phyloP scores from a whole-genome alignment of 108 stramenopile species.

The Fragilaria crotonensis region DNA sequence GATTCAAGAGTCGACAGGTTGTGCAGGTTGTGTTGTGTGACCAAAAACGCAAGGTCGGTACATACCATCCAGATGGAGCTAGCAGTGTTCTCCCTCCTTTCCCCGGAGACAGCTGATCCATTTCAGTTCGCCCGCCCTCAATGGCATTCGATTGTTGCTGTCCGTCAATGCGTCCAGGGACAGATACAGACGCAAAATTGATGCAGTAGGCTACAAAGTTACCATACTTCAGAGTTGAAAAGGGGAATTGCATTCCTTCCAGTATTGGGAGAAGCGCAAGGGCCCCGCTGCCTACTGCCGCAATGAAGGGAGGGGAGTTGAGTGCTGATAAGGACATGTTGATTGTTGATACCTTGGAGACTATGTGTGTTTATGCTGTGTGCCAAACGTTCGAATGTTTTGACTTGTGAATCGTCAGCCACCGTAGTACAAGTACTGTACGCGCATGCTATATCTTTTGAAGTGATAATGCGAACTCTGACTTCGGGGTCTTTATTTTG shows the following conservation, averaged over 20 bases:
- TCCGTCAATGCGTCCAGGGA: slow-evolving; percentile 57
- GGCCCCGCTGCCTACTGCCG: slow-evolving; percentile 28
- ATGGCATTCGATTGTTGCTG: slow-evolving; percentile 17
- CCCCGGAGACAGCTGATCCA: slow-evolving; percentile 4
- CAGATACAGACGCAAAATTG: slow-evolving; percentile 40
- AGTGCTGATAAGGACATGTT: slow-evolving; percentile 4
- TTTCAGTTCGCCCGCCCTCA: not conserved
- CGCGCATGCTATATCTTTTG: too few species aligned
- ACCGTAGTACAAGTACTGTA: too few species aligned
- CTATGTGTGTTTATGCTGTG: too few species aligned
- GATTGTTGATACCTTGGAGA: too few species aligned
- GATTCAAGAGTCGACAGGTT: too few species aligned
- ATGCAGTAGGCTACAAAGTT: slow-evolving; percentile 39
- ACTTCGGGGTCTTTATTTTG: too few species aligned
- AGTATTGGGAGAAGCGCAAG: slow-evolving; percentile 33
- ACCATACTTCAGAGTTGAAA: slow-evolving; percentile 18
- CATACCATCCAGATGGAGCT: slow-evolving; percentile 50
- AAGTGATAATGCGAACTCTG: too few species aligned
- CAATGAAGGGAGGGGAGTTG: slow-evolving; percentile 24
- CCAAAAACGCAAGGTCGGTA: too few species aligned
- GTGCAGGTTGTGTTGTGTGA: too few species aligned
- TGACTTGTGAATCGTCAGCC: too few species aligned
- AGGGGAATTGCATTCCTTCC: slow-evolving; percentile 14
- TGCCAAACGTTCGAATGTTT: too few species aligned
- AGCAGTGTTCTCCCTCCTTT: slow-evolving; percentile 29